A percentile compares a stretch with the other conserved stretches of the same genome.
Conservation (phyloP, 768 basidiomycete genomes). For the Psilocybe sp. region DNA sequence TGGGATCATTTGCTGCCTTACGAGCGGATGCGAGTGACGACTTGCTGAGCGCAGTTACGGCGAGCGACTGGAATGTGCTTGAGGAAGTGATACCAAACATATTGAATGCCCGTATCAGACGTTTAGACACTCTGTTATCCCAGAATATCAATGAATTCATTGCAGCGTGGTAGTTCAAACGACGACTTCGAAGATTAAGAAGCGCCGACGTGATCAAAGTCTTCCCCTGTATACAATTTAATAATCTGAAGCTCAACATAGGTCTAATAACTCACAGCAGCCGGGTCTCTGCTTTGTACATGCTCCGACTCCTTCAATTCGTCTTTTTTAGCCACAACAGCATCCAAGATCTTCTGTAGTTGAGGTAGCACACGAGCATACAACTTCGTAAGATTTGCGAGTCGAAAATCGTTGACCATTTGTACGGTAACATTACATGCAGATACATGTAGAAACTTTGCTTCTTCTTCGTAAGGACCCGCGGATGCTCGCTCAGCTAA, state of each 20-base stretch:
- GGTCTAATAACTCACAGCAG: neutral
- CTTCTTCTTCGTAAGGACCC: constrained; percentile 3
- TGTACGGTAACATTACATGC: constrained; percentile 6
- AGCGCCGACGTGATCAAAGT: constrained; percentile 15
- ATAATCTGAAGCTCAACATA: too few relatives aligned
- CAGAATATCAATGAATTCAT: constrained; percentile 16
- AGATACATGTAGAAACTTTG: constrained; percentile 5
- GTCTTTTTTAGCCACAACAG: neutral
- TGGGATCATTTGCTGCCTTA: constrained; percentile 11
- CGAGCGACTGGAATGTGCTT: constrained; percentile 5
- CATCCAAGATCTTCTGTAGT: constrained; percentile 10
- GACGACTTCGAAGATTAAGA: constrained; percentile 13
- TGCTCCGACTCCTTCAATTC: neutral
- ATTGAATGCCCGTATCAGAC: constrained; percentile 13
- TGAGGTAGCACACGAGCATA: constrained; percentile 12
- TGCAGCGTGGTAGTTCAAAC: constrained; percentile 6
- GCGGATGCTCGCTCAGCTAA: constrained; percentile 4
- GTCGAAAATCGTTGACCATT: constrained; percentile 8
- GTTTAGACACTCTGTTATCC: constrained; percentile 14
- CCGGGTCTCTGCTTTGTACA: neutral
- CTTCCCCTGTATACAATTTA: constrained; percentile 9
- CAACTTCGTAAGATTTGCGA: neutral
- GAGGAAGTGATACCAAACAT: constrained; percentile 13
- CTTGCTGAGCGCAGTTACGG: constrained; percentile 10
- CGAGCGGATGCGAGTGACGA: constrained; percentile 1